Base-by-base conservation (phyloP, 1,284 basidiomycete species). In the Boletus sp. region DNA sequence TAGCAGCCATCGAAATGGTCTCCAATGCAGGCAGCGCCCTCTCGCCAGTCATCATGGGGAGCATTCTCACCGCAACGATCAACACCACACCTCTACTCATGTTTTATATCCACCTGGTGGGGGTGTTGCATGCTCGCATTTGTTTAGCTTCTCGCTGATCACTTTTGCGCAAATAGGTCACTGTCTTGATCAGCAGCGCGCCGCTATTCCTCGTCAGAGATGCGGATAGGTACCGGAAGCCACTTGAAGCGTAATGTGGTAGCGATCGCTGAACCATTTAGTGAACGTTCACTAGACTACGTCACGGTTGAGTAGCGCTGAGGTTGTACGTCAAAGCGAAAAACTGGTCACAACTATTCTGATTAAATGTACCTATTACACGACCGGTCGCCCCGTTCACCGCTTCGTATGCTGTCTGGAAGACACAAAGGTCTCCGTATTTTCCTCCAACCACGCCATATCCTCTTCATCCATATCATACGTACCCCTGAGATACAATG, bases 1-100 rank as follows among this genome's bases (percentile, higher is more conserved):
- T 74, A 31, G 70, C 72, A 37, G 67, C 67, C 3, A 57, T 74
- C 24, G 70, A 67, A n/a, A 74, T 74, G 62, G 64, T 74, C 0
- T 47, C 56, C n/a, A 65, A 64, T 13, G 53, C 67, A 1, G 74
- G 67, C 29, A 20, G 29, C 3, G 29, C 67, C 9, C 36, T 74
- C 24, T 76, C 73, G 1, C 64, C 58, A 16, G 31, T 68, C 36
- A 41, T 69, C 42, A 69, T 71, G 67, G 69, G 69, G 2, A 46
- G 63, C 41, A 57, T 67, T 37, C 47, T 67, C 24, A 57, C 56
- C 15, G 45, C 50, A 16, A 69, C 66, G 15, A 66, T 71, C 35
- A 42, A 42, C 33, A 57, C 59, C 4, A 24, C 16, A 6, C 60
- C 66, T 24, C 16, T 71, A 13, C 48, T 67, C 37, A 7, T 62